Evolutionary conservation across 1,139 yeast species (phyloP).

Genomic region (Pneumocystis sp.): DNA sequence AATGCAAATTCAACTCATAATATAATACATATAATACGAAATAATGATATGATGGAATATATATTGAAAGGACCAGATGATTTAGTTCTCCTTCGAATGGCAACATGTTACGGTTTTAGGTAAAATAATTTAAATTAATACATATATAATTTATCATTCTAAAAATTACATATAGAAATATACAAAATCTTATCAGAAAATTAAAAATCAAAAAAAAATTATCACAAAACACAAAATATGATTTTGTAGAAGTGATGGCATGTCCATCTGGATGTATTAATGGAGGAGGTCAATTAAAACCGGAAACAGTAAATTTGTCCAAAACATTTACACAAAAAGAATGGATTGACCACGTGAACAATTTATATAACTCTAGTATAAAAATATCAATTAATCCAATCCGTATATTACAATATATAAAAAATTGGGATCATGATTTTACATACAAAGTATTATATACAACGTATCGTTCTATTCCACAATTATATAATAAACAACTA

Average conservation of each 20-base stretch:
- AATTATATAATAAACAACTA: neutral
- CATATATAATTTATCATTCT: conserved; percentile 47
- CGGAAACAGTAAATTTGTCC: neutral
- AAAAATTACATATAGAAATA: conserved; percentile 80
- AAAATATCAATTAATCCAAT: neutral
- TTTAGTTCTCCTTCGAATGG: conserved; percentile 15
- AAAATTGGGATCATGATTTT: neutral
- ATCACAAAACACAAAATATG: conserved; percentile 45
- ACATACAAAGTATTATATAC: neutral
- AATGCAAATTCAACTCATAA: conserved; percentile 14
- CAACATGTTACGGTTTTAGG: conserved; percentile 12
- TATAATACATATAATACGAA: conserved; percentile 38
- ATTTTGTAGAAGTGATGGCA: conserved; percentile 91
- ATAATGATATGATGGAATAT: conserved; percentile 60
- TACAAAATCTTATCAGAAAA: conserved; percentile 80
- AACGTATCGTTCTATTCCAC: neutral
- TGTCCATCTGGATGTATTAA: conserved; percentile 96
- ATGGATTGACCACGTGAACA: conserved; percentile 11
- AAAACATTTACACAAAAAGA: conserved; percentile 3
- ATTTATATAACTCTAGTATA: neutral
- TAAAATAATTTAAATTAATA: conserved; percentile 6
- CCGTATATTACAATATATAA: neutral
- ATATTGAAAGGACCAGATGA: conserved; percentile 32
- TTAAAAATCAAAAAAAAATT: conserved; percentile 36
- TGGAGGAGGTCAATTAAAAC: conserved; percentile 77